These are phyloP conservation scores for Elymus sibiricus DNA, from an alignment of 176 grass and related monocot genomes.

Conservation along the genomic window DNA sequence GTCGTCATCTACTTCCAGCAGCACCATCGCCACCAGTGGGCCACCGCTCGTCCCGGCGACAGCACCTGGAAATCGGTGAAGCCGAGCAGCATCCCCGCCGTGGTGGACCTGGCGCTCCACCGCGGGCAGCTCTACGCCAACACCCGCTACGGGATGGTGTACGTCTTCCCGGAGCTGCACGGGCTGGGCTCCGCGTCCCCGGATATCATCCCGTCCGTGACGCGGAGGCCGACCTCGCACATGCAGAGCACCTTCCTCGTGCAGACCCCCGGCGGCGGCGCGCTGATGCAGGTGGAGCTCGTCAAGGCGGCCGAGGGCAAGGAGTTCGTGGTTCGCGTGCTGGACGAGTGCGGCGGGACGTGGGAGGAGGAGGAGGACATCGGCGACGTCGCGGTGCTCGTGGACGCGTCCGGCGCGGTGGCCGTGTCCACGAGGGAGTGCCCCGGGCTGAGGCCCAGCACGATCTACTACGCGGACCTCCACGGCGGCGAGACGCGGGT, in stretches of 20 bases:
- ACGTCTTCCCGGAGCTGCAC: constrained; percentile 38
- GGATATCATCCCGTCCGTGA: constrained; percentile 43
- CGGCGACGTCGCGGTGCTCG: constrained; percentile 41
- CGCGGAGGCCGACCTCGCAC: constrained; percentile 26
- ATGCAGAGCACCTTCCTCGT: constrained; percentile 43
- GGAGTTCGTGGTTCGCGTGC: constrained; percentile 41
- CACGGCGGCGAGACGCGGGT: constrained; percentile 31
- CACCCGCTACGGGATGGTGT: constrained; percentile 38
- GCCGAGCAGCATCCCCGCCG: constrained; percentile 34
- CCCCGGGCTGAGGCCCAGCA: constrained; percentile 41
- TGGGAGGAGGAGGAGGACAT: constrained; percentile 47
- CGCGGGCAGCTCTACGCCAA: constrained; percentile 43
- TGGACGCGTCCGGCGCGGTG: constrained; percentile 34
- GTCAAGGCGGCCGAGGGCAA: background rate
- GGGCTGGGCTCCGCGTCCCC: constrained; percentile 34
- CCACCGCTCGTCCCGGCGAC: constrained; percentile 30
- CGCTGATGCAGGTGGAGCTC: constrained; percentile 47
- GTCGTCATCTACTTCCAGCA: constrained; percentile 21
- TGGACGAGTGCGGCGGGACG: constrained; percentile 41
- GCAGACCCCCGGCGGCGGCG: constrained; percentile 22
- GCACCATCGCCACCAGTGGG: constrained; percentile 33
- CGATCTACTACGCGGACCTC: constrained; percentile 39
- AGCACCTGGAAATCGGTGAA: constrained; percentile 39
- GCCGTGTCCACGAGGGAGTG: constrained; percentile 34
- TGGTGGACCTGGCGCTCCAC: constrained; percentile 44